A percentile compares a stretch with the other conserved stretches of the same genome.
Conservation (phyloP, 208 protist genomes). For the Trypanosomatidae sp. region DNA sequence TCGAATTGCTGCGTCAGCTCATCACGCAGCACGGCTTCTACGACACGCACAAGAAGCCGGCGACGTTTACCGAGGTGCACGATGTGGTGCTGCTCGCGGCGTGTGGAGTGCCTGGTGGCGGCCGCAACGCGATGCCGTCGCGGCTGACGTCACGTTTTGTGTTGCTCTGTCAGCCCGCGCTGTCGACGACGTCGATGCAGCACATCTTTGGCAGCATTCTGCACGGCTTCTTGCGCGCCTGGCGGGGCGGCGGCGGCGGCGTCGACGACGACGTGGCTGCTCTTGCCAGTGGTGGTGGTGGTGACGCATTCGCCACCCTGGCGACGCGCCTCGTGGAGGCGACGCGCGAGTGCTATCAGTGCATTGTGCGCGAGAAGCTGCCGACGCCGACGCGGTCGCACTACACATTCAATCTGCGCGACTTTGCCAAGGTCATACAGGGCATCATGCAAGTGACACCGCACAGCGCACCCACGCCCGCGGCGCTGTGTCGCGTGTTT, state of each 20-base stretch:
- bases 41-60: slow-evolving; percentile 88
- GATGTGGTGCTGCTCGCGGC: slow-evolving; percentile 84
- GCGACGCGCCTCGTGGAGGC: slow-evolving; percentile 79
- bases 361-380: slow-evolving; percentile 89
- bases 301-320: slow-evolving; percentile 25
- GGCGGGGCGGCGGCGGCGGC: too few species aligned
- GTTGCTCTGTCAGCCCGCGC: slow-evolving; percentile 87
- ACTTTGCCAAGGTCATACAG: slow-evolving; percentile 95
- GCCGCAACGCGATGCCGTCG: slow-evolving; percentile 87
- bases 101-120: slow-evolving; percentile 93
- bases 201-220: slow-evolving; percentile 96
- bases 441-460: slow-evolving; percentile 89
- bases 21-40: slow-evolving; percentile 89
- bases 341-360: slow-evolving; percentile 92
- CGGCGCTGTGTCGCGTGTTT: slow-evolving; percentile 80
- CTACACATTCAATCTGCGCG: slow-evolving; percentile 99
- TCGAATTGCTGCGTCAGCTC: slow-evolving; percentile 93
- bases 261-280: too few species aligned
- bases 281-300: too few species aligned
- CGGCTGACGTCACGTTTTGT: slow-evolving; percentile 90
- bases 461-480: slow-evolving; percentile 20
- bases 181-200: slow-evolving; percentile 75
- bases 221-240: slow-evolving; percentile 71
- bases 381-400: slow-evolving; percentile 96
- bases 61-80: slow-evolving; percentile 87